A percentile compares a stretch with the other conserved stretches of the same genome.
These are phyloP conservation scores for Huntiella omanensis DNA, from an alignment of 2,329 filamentous ascomycete genomes.

Conservation along the genomic window DNA sequence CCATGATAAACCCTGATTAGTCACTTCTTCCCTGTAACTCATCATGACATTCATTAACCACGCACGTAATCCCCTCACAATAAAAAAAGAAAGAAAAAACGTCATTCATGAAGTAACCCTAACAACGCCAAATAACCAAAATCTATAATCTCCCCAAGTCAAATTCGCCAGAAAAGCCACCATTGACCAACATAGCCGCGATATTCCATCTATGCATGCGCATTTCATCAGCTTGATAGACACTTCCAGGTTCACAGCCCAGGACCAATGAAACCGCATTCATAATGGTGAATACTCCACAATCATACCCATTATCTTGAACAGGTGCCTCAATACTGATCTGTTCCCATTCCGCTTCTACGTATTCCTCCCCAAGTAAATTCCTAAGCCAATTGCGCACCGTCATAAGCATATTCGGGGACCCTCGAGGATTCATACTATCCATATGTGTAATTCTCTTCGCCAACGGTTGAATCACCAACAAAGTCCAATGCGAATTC, in stretches of 20 bases:
- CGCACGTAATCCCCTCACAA: neutral
- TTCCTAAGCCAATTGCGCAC: slow-evolving; percentile 36
- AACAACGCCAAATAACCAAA: neutral
- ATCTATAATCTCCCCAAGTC: slow-evolving; percentile 18
- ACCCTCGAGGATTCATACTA: slow-evolving; percentile 32
- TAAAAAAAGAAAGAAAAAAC: neutral
- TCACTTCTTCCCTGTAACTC: too few relatives aligned
- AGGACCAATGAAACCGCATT: slow-evolving; percentile 47
- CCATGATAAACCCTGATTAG: too few relatives aligned
- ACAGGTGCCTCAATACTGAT: slow-evolving; percentile 29
- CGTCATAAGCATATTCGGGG: slow-evolving; percentile 21
- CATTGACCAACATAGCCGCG: slow-evolving; percentile 45
- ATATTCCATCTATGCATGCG: slow-evolving; percentile 40
- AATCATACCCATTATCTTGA: slow-evolving; percentile 54
- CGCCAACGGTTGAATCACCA: slow-evolving; percentile 43
- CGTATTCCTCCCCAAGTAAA: slow-evolving; percentile 35
- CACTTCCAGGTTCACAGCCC: slow-evolving; percentile 30
- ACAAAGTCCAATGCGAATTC: slow-evolving; percentile 49
- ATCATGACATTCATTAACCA: too few relatives aligned
- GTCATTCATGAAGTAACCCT: neutral
- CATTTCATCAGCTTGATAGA: slow-evolving; percentile 35
- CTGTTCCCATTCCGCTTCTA: slow-evolving; percentile 39
- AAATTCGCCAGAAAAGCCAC: slow-evolving; percentile 46
- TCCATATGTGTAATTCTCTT: slow-evolving; percentile 51
- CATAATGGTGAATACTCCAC: slow-evolving; percentile 58